Evolutionary conservation across 768 basidiomycete genomes (phyloP).

Genomic region (Tricholomella constricta): DNA sequence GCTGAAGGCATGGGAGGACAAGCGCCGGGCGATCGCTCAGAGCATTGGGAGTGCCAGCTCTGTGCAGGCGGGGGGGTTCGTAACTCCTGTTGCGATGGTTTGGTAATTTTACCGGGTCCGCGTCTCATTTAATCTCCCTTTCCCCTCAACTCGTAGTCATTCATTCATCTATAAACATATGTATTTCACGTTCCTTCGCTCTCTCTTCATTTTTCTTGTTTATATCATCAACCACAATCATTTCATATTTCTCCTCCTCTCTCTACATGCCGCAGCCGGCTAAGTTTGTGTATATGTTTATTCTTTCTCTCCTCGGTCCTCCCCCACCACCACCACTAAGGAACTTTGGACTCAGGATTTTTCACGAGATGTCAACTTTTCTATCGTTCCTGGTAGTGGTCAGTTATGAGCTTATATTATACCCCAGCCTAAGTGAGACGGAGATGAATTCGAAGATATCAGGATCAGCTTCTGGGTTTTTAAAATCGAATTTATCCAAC

Average conservation of each 20-base stretch:
- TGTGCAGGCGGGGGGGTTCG: constrained; percentile 36
- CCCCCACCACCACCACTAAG: too few relatives aligned
- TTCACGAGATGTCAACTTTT: too few relatives aligned
- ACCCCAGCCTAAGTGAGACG: too few relatives aligned
- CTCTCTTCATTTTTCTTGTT: not conserved
- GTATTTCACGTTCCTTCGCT: not conserved
- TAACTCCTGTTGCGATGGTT: constrained; percentile 27
- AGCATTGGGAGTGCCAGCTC: constrained; percentile 47
- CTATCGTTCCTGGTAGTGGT: too few relatives aligned
- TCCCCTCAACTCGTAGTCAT: too few relatives aligned
- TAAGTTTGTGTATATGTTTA: not conserved
- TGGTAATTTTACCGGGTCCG: not conserved
- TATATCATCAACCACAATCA: too few relatives aligned
- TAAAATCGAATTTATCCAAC: too few relatives aligned
- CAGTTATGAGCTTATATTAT: not conserved
- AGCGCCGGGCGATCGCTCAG: constrained; percentile 55
- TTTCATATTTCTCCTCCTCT: not conserved
- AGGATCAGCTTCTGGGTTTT: too few relatives aligned
- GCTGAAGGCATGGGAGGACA: constrained; percentile 81
- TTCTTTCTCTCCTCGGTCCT: not conserved
- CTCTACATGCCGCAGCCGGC: not conserved
- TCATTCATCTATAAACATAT: not conserved
- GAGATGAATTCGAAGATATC: too few relatives aligned
- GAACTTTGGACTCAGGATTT: too few relatives aligned
- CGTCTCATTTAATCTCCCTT: too few relatives aligned